phyloP scores from a whole-genome alignment of 1,284 basidiomycete genomes.

The Hymenochaete sp. region DNA sequence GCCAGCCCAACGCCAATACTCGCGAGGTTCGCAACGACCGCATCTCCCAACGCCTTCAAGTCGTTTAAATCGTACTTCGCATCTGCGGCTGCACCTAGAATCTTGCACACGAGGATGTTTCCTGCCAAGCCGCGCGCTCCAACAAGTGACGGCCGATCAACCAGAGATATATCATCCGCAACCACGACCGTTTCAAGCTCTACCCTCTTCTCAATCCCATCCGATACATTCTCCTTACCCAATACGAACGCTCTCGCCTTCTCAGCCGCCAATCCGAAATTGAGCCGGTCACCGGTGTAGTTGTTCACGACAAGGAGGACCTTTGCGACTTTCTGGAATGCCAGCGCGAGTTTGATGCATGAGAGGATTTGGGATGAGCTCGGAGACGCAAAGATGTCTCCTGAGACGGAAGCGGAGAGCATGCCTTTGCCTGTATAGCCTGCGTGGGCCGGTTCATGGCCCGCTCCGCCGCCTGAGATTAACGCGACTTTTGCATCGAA shows the following conservation, averaged over 20 bases:
- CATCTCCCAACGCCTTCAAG: conserved; percentile 41
- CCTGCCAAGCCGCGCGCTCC: conserved; percentile 53
- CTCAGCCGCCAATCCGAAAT: conserved; percentile 65
- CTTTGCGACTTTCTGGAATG: conserved; percentile 22
- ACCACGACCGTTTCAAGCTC: conserved; percentile 51
- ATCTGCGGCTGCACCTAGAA: conserved; percentile 49
- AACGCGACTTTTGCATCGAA: conserved; percentile 37
- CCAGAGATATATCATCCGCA: conserved; percentile 58
- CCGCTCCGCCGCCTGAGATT: conserved; percentile 59
- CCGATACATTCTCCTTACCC: neutral
- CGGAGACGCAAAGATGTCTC: conserved; percentile 59
- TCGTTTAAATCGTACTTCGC: conserved; percentile 37
- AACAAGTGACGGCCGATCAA: conserved; percentile 32
- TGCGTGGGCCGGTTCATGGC: conserved; percentile 65
- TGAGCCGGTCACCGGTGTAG: conserved; percentile 54
- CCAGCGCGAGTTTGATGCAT: conserved; percentile 40
- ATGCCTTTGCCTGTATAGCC: conserved; percentile 52
- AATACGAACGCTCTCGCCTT: conserved; percentile 34
- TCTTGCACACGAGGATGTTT: conserved; percentile 63
- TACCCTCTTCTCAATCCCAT: conserved; percentile 22
- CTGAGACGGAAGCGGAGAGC: conserved; percentile 49
- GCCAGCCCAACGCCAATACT: conserved; percentile 47
- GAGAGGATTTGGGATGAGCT: conserved; percentile 50
- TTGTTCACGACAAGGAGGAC: conserved; percentile 39
- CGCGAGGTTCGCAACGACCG: conserved; percentile 35